These are phyloP conservation scores for Nasturtium officinale DNA, from an alignment of 345 rosid species.

Conservation along the genomic window DNA sequence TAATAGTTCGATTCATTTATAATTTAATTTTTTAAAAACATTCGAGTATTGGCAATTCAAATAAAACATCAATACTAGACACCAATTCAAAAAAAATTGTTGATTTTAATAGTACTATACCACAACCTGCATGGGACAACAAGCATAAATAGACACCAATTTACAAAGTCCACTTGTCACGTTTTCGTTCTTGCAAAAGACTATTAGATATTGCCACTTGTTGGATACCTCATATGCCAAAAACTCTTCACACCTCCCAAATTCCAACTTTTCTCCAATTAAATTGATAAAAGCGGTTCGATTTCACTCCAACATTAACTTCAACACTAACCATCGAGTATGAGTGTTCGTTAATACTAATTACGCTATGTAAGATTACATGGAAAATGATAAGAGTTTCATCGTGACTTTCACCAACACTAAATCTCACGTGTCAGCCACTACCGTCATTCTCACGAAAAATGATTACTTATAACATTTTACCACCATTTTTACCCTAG, in stretches of 20 bases:
- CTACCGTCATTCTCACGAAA: background rate
- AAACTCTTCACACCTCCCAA: conserved; percentile 35
- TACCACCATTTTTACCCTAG: background rate
- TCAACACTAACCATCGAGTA: background rate
- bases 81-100: background rate
- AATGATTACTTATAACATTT: too few species aligned
- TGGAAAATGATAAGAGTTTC: background rate
- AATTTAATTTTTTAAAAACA: too few species aligned
- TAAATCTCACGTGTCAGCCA: background rate
- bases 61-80: background rate
- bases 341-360: background rate
- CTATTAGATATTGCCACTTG: conserved; percentile 31
- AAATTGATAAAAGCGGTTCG: background rate
- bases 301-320: background rate
- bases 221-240: background rate
- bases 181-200: conserved; percentile 31
- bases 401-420: background rate
- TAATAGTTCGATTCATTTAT: background rate
- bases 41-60: conserved; percentile 13
- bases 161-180: conserved; percentile 34
- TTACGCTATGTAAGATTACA: background rate
- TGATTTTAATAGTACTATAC: conserved; percentile 3
- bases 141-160: conserved; percentile 1
- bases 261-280: conserved; percentile 22
- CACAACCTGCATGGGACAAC: conserved; percentile 28